phyloP scores from a whole-genome alignment of 1,139 yeast genomes.

The Pichia sp. region DNA sequence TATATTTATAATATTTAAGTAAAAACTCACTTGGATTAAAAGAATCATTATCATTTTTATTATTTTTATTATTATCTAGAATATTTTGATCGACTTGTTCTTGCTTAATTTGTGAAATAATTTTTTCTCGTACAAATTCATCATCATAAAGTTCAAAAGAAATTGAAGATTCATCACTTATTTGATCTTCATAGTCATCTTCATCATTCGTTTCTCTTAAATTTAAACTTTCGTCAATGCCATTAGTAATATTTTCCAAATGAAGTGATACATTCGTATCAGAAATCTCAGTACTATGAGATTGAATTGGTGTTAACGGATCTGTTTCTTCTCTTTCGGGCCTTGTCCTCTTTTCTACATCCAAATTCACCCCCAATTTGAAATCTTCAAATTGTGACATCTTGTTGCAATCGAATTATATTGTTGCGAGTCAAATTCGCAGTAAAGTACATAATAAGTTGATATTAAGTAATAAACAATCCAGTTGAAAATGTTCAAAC shows the following conservation, averaged over 20 bases:
- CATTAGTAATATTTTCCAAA: neutral
- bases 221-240: too few relatives aligned
- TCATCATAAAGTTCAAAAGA: conserved; percentile 21
- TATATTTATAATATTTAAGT: conserved; percentile 41
- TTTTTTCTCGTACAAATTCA: conserved; percentile 11
- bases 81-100: conserved; percentile 11
- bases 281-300: conserved; percentile 4
- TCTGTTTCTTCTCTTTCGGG: conserved; percentile 1
- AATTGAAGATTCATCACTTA: conserved; percentile 18
- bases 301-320: conserved; percentile 8
- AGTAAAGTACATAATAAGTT: too few relatives aligned
- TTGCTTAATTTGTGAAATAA: conserved; percentile 14
- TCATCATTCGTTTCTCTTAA: conserved; percentile 7
- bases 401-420: too few relatives aligned
- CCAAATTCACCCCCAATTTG: neutral
- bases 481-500: too few relatives aligned
- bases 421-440: too few relatives aligned
- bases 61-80: conserved; percentile 1
- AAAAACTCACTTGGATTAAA: conserved; percentile 33
- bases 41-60: conserved; percentile 8
- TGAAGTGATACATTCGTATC: conserved; percentile 3
- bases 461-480: too few relatives aligned
- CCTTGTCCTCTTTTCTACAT: too few relatives aligned
- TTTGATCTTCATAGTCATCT: conserved; percentile 22
- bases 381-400: neutral